Conservation (phyloP, 208 protist species). For the Kentomonas sorsogonicus region DNA sequence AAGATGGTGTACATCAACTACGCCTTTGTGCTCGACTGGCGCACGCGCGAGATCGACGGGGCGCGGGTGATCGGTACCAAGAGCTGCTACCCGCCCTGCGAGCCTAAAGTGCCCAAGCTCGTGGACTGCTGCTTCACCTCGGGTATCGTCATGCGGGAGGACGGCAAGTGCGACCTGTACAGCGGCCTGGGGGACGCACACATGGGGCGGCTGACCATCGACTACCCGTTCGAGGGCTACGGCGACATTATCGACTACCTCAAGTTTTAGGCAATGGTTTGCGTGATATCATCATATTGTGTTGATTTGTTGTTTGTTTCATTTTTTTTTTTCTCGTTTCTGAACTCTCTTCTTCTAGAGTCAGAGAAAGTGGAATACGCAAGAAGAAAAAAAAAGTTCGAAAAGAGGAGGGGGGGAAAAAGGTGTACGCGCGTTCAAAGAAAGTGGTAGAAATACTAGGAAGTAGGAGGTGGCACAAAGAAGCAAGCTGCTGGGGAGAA, state of each 20-base stretch:
- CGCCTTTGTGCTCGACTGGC: constrained; percentile 27
- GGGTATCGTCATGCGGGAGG: constrained; percentile 41
- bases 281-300: no score
- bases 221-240: constrained; percentile 36
- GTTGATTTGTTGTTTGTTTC: no score
- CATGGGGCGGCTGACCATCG: constrained; percentile 36
- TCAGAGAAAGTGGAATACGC: no score
- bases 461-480: no score
- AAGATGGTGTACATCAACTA: constrained; percentile 29
- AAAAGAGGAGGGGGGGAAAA: no score
- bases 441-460: no score
- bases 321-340: no score
- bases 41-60: constrained; percentile 18
- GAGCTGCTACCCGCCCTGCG: constrained; percentile 28
- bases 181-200: constrained; percentile 32
- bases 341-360: no score
- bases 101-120: constrained; percentile 22
- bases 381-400: no score
- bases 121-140: constrained; percentile 48
- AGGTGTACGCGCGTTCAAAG: no score
- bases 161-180: constrained; percentile 52
- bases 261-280: no score
- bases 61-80: constrained; percentile 35
- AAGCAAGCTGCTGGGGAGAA: no score
- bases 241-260: constrained; percentile 20